Base-by-base conservation (phyloP, 495 filamentous ascomycete genomes). In the Penicillium canariense region DNA sequence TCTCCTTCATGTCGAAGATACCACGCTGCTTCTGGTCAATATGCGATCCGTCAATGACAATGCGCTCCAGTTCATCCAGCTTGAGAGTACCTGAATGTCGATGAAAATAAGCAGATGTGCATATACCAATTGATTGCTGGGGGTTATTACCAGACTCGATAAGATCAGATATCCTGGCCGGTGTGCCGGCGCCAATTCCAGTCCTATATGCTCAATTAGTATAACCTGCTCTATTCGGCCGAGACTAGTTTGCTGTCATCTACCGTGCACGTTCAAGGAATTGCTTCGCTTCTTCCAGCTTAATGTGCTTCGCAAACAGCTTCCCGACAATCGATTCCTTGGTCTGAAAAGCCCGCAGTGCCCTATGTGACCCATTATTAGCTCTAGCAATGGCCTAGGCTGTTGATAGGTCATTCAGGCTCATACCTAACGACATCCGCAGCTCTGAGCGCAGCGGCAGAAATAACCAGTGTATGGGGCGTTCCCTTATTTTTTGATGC, bases 231-330 rank as follows among this genome's bases (percentile, higher is more conserved):
- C 8, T n/a, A 11, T 22, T 14, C 1, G 0, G 4, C 2, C 2
- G 36, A 32, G 10, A 12, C 4, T 35, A 11, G 10, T 35, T 20
- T 9, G 18, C 9, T 6, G 34, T 54, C 66, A 46, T n/a, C n/a
- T 72, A 83, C 77, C 81, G 77, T 54, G 69, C 81, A 72, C 71
- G 89, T 70, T 74, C 70, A 14, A 92, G 81, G 68, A 87, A 87
- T 44, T 87, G 80, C 50, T 92, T 84, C 15, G 90, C 87, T 57
- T 97, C 95, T 48, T 88, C 81, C 5, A 98, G 59, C 72, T 98
- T 98, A 75, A 98, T 96, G 58, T 98, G 94, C 67, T 98, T 98
- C 7, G 95, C 93, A 68, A 98, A 98, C 46, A 97, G 77, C 69
- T 98, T 98, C 20, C 88, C 90, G 2, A 97, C 84, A 39, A 78